Conservation (phyloP, 495 filamentous ascomycete genomes). For the Tuber borchii region DNA sequence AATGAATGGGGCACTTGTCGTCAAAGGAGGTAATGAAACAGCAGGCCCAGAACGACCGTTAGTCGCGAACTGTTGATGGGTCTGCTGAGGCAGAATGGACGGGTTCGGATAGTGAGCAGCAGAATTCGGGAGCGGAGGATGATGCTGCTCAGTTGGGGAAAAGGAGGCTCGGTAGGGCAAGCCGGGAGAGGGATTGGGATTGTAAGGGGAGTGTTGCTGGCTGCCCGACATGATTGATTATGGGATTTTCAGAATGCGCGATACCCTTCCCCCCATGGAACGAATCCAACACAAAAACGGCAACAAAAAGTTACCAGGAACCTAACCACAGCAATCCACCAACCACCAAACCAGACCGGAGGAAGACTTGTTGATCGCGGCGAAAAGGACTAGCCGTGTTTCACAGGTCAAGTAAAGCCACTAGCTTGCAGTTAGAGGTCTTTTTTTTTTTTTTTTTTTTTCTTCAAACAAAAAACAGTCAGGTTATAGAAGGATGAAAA, state of each 20-base stretch:
- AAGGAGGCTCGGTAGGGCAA: conserved; percentile 41
- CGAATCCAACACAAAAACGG: conserved; percentile 34
- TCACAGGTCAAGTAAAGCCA: conserved; percentile 18
- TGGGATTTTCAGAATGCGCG: conserved; percentile 34
- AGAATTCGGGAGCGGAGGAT: conserved; percentile 33
- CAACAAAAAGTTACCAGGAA: conserved; percentile 11
- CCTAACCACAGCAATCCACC: conserved; percentile 21
- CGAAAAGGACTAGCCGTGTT: conserved; percentile 27
- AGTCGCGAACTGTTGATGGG: conserved; percentile 17
- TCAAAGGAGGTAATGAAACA: conserved; percentile 30
- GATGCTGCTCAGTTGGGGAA: conserved; percentile 42
- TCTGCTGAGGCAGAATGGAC: conserved; percentile 33
- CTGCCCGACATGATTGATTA: conserved; percentile 40
- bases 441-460: not conserved
- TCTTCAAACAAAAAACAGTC: not conserved
- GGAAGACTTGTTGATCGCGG: conserved; percentile 16
- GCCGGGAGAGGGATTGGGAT: conserved; percentile 40
- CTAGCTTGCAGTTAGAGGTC: not conserved
- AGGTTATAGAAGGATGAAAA: not conserved
- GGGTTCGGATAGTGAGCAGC: conserved; percentile 20
- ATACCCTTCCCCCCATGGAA: conserved; percentile 31
- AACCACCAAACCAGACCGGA: conserved; percentile 4
- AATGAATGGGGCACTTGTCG: conserved; percentile 21
- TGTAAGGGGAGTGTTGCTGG: conserved; percentile 41
- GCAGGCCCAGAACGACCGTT: conserved; percentile 31